Evolutionary conservation across 164 flowering plant species (phyloP).

Genomic region (Chimonanthus praecox): DNA sequence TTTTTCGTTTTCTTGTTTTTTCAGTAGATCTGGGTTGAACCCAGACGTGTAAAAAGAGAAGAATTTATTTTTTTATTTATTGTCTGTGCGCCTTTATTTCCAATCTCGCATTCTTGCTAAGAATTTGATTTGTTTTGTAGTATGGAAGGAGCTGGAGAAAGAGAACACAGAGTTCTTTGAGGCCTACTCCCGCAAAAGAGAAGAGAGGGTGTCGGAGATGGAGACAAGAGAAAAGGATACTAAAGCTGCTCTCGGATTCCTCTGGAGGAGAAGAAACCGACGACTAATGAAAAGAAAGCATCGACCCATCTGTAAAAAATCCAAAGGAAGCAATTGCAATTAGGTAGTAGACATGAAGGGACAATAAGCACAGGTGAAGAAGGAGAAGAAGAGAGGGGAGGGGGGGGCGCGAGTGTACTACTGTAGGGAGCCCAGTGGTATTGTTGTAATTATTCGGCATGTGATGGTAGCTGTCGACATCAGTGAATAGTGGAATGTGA

Average conservation of each 20-base stretch:
- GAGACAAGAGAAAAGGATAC: conserved; percentile 37
- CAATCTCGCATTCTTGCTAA: not conserved
- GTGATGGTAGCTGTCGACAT: not conserved
- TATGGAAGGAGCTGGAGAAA: conserved; percentile 88
- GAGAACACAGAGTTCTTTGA: conserved; percentile 88
- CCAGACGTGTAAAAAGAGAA: no score
- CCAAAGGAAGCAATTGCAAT: not conserved
- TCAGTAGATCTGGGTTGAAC: no score
- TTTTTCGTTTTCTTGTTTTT: no score
- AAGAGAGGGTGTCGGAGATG: conserved; percentile 27
- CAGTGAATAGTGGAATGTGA: not conserved
- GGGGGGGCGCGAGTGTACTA: not conserved
- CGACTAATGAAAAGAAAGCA: not conserved
- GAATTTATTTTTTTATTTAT: not conserved
- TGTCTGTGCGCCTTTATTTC: not conserved
- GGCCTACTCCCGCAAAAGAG: conserved; percentile 37
- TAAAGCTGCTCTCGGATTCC: conserved; percentile 42
- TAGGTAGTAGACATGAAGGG: no score
- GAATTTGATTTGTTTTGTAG: conserved; percentile 22
- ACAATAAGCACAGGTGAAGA: no score
- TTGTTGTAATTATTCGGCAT: not conserved
- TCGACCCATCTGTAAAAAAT: not conserved
- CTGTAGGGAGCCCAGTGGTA: not conserved
- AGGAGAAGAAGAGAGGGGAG: not conserved
- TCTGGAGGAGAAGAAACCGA: conserved; percentile 1